Base-by-base conservation (phyloP, 108 stramenopile genomes). In the Cyclotella atomus region DNA sequence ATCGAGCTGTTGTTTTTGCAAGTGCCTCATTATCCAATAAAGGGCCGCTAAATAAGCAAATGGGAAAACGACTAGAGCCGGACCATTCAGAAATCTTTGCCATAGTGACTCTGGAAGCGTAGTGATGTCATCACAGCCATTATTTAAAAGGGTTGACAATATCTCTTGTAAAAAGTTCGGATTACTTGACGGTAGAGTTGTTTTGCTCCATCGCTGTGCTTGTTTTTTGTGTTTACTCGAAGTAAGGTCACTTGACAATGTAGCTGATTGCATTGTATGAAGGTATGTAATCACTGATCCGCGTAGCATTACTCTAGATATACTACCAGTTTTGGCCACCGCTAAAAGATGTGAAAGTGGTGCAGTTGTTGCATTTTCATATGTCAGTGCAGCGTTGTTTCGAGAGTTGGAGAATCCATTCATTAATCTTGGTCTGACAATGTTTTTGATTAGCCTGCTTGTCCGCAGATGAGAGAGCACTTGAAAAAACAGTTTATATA, bases 41-140 rank as follows among this genome's bases (percentile, higher is more conserved):
- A 91, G 63, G 16, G 89, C 82, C n/a, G 68, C 89, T 24, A 95
- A 62, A 61, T 95, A 95, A 14, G 88, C 82, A 86, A 95, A 92
- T 30, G 93, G 93, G 29, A 95, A 65, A 41, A 88, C 76, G 12
- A 86, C 70, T 0, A 95, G 44, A 19, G 87, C 69, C 1, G 89
- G 85, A 10, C 84, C 77, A 7, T 88, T 72, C 17, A 88, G 70
- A 24, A 79, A 84, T 66, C 73, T 47, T 20, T 85, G 35, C 3
- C 78, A 78, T 16, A 65, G 3, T 1, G 83, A 78, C 68, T 89
- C 86, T 15, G 91, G 91, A 36, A 95, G 17, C 0, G 83, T 70
- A 2, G 89, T 74, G 34, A 95, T 73, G 64, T 90, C 87, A 25
- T 84, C 56, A 25, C 88, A 87, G 12, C 84, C 73, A 35, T 67